Evolutionary conservation across 78 protist species (phyloP).

Genomic region (Tieghemostelium lacteum): DNA sequence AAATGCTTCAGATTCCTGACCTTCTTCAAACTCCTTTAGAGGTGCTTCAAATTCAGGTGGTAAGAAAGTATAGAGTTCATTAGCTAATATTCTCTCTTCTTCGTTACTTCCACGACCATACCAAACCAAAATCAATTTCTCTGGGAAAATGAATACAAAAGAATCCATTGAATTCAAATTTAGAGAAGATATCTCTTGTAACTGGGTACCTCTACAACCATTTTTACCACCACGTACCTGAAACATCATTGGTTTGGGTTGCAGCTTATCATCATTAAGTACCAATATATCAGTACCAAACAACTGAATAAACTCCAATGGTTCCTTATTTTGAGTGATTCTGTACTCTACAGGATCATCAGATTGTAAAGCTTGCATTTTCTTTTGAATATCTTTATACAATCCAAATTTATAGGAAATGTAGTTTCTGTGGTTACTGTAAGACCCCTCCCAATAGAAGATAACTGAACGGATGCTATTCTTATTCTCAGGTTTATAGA

Average conservation of each 20-base stretch:
- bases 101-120: slow-evolving; percentile 36
- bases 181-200: not conserved
- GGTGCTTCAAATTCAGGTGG: slow-evolving; percentile 72
- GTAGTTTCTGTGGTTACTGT: slow-evolving; percentile 17
- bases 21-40: slow-evolving; percentile 53
- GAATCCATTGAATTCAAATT: slow-evolving; percentile 39
- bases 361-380: slow-evolving; percentile 42
- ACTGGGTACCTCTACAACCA: not conserved
- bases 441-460: slow-evolving; percentile 66
- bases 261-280: slow-evolving; percentile 33
- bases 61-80: slow-evolving; percentile 56
- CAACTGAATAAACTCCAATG: slow-evolving; percentile 27
- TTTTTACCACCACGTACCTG: slow-evolving; percentile 35
- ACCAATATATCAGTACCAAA: slow-evolving; percentile 48
- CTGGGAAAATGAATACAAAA: slow-evolving; percentile 37
- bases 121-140: slow-evolving; percentile 60
- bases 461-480: slow-evolving; percentile 40
- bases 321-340: slow-evolving; percentile 60
- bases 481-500: slow-evolving; percentile 55
- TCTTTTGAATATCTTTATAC: slow-evolving; percentile 61
- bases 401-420: slow-evolving; percentile 66
- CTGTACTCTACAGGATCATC: slow-evolving; percentile 69
- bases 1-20: slow-evolving; percentile 39
- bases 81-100: slow-evolving; percentile 30
- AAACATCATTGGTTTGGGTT: slow-evolving; percentile 48